Percentiles rank a stretch among this genome's conserved stretches.
Evolutionary conservation across 495 filamentous ascomycete genomes (phyloP).

Genomic region (Emericellopsis terricola): DNA sequence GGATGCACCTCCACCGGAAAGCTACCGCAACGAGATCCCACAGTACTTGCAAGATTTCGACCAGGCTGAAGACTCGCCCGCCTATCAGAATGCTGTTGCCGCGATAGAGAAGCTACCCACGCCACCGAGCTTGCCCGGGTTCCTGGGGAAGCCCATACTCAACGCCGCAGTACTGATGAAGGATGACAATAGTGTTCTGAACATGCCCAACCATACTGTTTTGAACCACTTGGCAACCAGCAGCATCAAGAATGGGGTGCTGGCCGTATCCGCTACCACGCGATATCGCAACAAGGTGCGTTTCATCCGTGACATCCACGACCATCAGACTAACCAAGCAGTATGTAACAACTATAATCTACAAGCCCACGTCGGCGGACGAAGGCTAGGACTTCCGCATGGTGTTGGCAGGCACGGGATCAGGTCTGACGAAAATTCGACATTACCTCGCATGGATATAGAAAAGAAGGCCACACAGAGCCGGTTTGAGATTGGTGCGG

Average conservation of each 20-base stretch:
- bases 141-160: constrained; percentile 85
- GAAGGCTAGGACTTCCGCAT: not conserved
- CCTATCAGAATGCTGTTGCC: constrained; percentile 47
- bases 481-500: too few species aligned
- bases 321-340: constrained; percentile 13
- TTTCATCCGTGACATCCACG: not conserved
- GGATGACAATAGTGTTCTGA: constrained; percentile 91
- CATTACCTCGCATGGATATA: too few species aligned
- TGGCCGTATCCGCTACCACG: constrained; percentile 94
- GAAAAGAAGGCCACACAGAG: too few species aligned
- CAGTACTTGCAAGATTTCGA: constrained; percentile 76
- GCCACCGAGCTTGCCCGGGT: constrained; percentile 75
- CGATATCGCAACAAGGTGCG: constrained; percentile 88
- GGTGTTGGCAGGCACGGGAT: too few species aligned
- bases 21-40: constrained; percentile 51
- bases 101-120: constrained; percentile 57
- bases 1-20: constrained; percentile 20
- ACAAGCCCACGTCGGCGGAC: constrained; percentile 54
- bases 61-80: constrained; percentile 53
- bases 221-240: constrained; percentile 96
- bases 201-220: constrained; percentile 92
- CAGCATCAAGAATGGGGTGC: constrained; percentile 88
- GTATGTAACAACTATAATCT: constrained; percentile 97
- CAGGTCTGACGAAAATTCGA: too few species aligned
- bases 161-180: constrained; percentile 84